phyloP scores from a whole-genome alignment of 176 grass and related monocot genomes.

The Neostapfia colusana region DNA sequence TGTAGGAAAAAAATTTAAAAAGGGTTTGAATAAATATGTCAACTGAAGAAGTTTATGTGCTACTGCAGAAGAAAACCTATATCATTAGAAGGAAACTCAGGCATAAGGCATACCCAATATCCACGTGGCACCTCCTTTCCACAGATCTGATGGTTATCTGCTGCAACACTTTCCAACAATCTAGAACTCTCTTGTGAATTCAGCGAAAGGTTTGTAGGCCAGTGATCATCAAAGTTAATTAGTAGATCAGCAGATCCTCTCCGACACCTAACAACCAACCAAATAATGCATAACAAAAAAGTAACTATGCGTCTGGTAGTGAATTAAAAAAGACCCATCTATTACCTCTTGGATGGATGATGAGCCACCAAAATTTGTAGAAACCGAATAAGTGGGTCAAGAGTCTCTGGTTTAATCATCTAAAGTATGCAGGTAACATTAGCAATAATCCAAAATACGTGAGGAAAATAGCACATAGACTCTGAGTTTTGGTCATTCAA shows the following conservation, averaged over 20 bases:
- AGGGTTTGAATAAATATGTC: not conserved
- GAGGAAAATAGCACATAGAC: constrained; percentile 1
- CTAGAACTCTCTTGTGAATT: constrained; percentile 50
- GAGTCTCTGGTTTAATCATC: constrained; percentile 88
- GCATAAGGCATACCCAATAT: constrained; percentile 70
- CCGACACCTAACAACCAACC: constrained; percentile 63
- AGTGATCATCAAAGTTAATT: constrained; percentile 87
- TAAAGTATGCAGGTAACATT: constrained; percentile 48
- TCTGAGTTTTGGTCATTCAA: constrained; percentile 31
- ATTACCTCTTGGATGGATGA: constrained; percentile 97
- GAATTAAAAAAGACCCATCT: constrained; percentile 19
- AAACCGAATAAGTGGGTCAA: constrained; percentile 76
- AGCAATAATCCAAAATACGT: constrained; percentile 14
- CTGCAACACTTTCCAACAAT: constrained; percentile 51
- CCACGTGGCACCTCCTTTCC: constrained; percentile 86
- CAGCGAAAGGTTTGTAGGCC: constrained; percentile 69
- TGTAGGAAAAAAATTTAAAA: constrained; percentile 9
- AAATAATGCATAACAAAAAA: constrained; percentile 6
- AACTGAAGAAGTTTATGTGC: not conserved
- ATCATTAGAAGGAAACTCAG: not conserved
- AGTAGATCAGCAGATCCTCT: constrained; percentile 88
- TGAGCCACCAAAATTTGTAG: constrained; percentile 90
- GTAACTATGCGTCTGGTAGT: constrained; percentile 19
- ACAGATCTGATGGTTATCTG: constrained; percentile 60
- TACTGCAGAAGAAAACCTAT: not conserved